A percentile compares a stretch with the other conserved stretches of the same genome.
Evolutionary conservation across 306 rosid genomes (phyloP).

Genomic region (Vigna radiata): DNA sequence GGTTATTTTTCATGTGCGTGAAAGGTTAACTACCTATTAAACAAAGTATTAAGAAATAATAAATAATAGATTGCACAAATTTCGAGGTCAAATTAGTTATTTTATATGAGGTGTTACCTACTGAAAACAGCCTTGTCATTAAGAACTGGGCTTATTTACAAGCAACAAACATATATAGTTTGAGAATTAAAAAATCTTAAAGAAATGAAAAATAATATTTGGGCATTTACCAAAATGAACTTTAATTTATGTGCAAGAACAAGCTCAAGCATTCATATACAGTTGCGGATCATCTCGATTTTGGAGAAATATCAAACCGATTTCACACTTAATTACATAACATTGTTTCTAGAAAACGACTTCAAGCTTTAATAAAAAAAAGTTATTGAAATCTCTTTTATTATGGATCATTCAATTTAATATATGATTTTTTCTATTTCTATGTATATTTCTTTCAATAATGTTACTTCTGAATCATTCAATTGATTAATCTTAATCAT

Average conservation of each 20-base stretch:
- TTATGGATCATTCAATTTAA: not conserved
- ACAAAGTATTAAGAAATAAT: constrained; percentile 3
- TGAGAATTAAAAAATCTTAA: constrained; percentile 33
- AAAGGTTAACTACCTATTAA: constrained; percentile 24
- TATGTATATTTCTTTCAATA: too few relatives aligned
- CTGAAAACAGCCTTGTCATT: constrained; percentile 7
- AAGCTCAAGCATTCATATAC: constrained; percentile 24
- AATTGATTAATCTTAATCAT: too few relatives aligned
- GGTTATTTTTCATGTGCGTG: constrained; percentile 21
- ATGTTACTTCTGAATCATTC: too few relatives aligned
- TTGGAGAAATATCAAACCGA: not conserved
- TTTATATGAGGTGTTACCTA: constrained; percentile 1
- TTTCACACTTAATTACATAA: not conserved
- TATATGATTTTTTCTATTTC: not conserved
- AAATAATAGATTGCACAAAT: not conserved
- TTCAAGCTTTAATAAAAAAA: not conserved
- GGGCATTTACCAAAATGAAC: not conserved
- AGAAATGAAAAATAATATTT: not conserved
- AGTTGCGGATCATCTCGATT: constrained; percentile 20
- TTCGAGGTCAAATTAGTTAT: constrained; percentile 24
- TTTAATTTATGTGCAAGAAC: constrained; percentile 9
- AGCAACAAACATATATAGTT: constrained; percentile 42
- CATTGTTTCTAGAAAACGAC: constrained; percentile 8
- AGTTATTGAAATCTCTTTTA: not conserved
- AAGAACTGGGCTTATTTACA: not conserved